Percentiles rank a stretch among this genome's conserved stretches.
Conservation (phyloP, 1,284 basidiomycete genomes). For the Sanghuangporus weigelae region DNA sequence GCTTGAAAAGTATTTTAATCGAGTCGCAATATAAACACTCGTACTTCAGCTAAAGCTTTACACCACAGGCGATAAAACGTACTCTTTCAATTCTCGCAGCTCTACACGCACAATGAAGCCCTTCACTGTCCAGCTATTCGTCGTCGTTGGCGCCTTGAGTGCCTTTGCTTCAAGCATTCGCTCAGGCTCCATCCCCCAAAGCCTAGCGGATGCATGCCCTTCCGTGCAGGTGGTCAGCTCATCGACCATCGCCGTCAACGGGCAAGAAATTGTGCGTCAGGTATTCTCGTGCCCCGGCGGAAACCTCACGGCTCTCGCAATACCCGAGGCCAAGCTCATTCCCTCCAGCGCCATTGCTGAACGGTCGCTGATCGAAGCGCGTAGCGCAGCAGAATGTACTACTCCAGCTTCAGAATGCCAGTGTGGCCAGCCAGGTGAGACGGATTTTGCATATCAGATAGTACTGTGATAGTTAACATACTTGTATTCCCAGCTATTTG, state of each 20-base stretch:
- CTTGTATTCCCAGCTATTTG: background rate
- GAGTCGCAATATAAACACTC: background rate
- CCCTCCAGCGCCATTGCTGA: background rate
- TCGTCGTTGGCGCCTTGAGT: background rate
- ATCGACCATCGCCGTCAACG: background rate
- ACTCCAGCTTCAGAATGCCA: background rate
- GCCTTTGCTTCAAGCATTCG: background rate
- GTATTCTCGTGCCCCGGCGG: background rate
- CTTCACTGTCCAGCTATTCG: background rate
- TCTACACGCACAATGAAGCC: background rate
- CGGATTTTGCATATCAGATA: background rate
- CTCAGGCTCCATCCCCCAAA: background rate
- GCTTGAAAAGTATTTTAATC: background rate
- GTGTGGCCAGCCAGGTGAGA: background rate
- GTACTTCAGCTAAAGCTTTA: background rate
- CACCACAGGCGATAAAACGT: background rate
- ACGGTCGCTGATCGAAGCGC: background rate
- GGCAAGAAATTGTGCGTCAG: background rate
- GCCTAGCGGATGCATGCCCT: background rate
- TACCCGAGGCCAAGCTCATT: background rate
- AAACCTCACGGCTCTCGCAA: background rate
- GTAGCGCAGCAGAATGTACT: background rate
- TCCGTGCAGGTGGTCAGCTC: background rate
- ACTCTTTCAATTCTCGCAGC: background rate
- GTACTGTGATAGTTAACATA: background rate